A percentile compares a stretch with the other conserved stretches of the same genome.
These are phyloP conservation scores for Acanthamoeba triangularis DNA, from an alignment of 208 protist species.

Conservation along the genomic window DNA sequence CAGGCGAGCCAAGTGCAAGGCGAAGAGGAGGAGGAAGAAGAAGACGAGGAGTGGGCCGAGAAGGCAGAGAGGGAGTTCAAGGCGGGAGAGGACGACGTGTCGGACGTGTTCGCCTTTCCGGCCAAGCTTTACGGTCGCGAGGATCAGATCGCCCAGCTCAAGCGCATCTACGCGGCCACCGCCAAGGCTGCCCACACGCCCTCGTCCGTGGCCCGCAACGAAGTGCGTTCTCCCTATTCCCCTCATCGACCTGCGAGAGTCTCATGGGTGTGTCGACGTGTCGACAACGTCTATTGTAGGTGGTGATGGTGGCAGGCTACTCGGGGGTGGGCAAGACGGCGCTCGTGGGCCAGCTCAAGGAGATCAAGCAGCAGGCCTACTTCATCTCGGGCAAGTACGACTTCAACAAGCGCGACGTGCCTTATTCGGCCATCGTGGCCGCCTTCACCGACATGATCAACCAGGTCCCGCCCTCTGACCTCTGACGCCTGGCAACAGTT, in stretches of 20 bases:
- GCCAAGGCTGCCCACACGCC: neutral
- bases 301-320: constrained; percentile 2
- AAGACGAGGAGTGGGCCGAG: neutral
- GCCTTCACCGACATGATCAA: constrained; percentile 51
- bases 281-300: no score
- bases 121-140: constrained; percentile 33
- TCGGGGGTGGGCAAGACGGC: constrained; percentile 54
- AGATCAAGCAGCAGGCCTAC: constrained; percentile 27
- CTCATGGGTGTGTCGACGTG: no score
- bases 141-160: neutral
- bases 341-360: constrained; percentile 35
- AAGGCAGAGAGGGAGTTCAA: neutral
- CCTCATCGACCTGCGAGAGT: no score
- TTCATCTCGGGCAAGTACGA: constrained; percentile 62
- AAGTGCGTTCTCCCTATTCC: neutral
- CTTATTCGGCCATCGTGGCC: constrained; percentile 64
- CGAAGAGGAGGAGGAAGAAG: neutral
- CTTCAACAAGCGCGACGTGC: constrained; percentile 66
- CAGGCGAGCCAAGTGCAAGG: neutral
- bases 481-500: no score
- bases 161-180: neutral
- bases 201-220: neutral
- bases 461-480: neutral
- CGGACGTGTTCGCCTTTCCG: constrained; percentile 62
- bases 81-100: constrained; percentile 33